These are phyloP conservation scores for Vitis rotundifolia DNA, from an alignment of 164 flowering plant genomes.

Conservation along the genomic window DNA sequence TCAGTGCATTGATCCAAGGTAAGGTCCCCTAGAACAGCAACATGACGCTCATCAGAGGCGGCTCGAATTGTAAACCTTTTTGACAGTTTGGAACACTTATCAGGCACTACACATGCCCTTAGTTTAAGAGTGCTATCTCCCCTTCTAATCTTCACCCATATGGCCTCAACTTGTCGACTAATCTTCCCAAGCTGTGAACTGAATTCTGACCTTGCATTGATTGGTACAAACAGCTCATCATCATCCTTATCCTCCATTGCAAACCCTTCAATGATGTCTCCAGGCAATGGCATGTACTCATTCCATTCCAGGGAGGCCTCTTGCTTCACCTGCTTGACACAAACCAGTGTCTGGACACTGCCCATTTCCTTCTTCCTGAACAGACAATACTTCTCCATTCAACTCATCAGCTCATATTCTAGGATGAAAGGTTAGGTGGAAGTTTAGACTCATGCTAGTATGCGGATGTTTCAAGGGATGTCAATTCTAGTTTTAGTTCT, in stretches of 20 bases:
- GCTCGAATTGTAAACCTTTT: constrained; percentile 44
- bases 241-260: constrained; percentile 13
- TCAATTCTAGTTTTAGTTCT: constrained; percentile 13
- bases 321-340: constrained; percentile 58
- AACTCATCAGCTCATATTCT: neutral
- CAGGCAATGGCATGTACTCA: constrained; percentile 66
- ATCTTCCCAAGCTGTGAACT: constrained; percentile 43
- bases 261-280: constrained; percentile 60
- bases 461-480: constrained; percentile 3
- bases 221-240: constrained; percentile 29
- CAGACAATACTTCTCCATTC: neutral
- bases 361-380: constrained; percentile 16
- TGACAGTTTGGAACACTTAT: constrained; percentile 30
- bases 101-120: constrained; percentile 36
- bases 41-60: constrained; percentile 46
- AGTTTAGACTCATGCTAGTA: neutral
- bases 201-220: constrained; percentile 42
- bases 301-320: constrained; percentile 50
- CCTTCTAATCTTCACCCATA: constrained; percentile 53
- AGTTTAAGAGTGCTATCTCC: constrained; percentile 42
- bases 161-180: constrained; percentile 18
- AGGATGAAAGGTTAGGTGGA: neutral
- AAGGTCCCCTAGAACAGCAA: constrained; percentile 53
- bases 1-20: constrained; percentile 50
- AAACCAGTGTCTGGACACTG: constrained; percentile 31